Conservation (phyloP, 352 stramenopile genomes). For the Globisporangium emineosum region DNA sequence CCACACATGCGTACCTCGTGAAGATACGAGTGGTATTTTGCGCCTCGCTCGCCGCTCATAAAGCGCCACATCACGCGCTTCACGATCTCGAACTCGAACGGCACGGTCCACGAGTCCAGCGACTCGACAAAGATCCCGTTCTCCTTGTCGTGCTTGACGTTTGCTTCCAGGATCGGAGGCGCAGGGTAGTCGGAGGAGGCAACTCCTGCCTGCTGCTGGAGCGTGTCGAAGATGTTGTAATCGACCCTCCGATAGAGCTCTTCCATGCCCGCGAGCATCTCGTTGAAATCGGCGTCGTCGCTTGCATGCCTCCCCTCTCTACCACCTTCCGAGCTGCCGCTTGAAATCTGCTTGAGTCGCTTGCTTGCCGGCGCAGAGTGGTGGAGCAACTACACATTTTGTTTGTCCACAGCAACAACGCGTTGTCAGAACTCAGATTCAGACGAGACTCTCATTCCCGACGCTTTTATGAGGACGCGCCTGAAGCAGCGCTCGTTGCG, state of each 20-base stretch:
- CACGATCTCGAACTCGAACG: neutral
- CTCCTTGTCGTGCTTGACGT: neutral
- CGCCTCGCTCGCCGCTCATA: neutral
- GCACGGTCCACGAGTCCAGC: neutral
- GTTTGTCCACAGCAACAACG: neutral
- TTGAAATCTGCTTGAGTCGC: neutral
- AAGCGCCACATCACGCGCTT: neutral
- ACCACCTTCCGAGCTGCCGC: neutral
- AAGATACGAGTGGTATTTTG: neutral
- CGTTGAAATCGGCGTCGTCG: neutral
- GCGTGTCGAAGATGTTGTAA: neutral
- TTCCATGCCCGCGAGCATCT: neutral
- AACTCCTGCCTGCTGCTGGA: neutral
- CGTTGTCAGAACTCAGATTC: neutral
- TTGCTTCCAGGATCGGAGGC: neutral
- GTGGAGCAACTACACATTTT: neutral
- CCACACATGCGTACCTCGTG: neutral
- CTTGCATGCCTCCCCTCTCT: neutral
- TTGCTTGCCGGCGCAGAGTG: neutral
- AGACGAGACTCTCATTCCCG: neutral
- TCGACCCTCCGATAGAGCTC: neutral
- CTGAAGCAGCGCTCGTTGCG: neutral
- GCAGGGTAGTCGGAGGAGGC: neutral
- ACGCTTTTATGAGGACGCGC: neutral
- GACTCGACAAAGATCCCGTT: neutral